Conservation (phyloP, 1,139 yeast species). For the Magnusiomyces starmeri region DNA sequence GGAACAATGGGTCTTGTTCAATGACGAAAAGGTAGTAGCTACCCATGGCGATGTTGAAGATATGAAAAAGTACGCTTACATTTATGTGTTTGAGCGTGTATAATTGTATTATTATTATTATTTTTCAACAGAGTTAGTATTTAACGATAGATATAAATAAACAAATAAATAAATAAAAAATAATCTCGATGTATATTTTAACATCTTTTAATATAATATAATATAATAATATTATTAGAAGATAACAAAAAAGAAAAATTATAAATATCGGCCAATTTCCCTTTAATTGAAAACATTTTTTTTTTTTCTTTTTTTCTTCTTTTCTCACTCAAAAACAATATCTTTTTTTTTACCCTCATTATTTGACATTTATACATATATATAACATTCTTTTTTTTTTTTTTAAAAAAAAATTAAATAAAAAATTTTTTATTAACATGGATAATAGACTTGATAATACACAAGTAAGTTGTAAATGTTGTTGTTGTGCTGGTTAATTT, state of each 20-base stretch:
- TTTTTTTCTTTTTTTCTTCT: not conserved
- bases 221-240: not conserved
- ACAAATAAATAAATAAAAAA: not conserved
- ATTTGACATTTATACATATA: not conserved
- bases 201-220: not conserved
- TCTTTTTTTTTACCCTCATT: not conserved
- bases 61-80: slow-evolving; percentile 50
- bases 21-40: slow-evolving; percentile 86
- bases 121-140: too few species aligned
- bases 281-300: not conserved
- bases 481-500: too few species aligned
- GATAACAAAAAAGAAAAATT: not conserved
- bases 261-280: not conserved
- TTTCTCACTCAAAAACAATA: not conserved
- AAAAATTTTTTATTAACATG: not conserved
- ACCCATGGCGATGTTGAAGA: slow-evolving; percentile 50
- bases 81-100: slow-evolving; percentile 34
- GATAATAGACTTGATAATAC: not conserved
- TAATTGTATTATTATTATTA: not conserved
- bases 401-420: not conserved
- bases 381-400: not conserved
- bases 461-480: not conserved
- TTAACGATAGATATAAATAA: not conserved
- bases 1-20: slow-evolving; percentile 73
- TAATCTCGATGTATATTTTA: not conserved